These are phyloP conservation scores for Allantophomopsis cytisporea DNA, from an alignment of 2,329 filamentous ascomycete species.

Conservation along the genomic window DNA sequence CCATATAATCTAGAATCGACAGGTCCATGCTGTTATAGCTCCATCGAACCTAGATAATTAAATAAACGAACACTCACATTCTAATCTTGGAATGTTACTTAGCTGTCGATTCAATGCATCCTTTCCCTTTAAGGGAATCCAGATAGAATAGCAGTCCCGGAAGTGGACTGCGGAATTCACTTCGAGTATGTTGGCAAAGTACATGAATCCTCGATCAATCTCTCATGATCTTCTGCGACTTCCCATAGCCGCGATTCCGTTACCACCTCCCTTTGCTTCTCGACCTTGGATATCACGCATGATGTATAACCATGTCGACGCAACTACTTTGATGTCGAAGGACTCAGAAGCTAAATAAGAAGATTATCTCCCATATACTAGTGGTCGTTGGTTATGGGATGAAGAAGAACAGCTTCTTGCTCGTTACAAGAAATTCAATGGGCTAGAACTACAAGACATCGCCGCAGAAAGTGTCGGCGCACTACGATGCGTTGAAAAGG, in stretches of 20 bases:
- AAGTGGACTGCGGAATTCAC: conserved; percentile 8
- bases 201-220: neutral
- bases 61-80: too few relatives aligned
- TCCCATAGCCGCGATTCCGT: too few relatives aligned
- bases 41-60: too few relatives aligned
- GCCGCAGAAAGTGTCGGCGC: conserved; percentile 17
- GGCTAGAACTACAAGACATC: conserved; percentile 16
- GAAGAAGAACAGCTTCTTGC: conserved; percentile 18
- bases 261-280: too few relatives aligned
- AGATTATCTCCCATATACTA: conserved; percentile 14
- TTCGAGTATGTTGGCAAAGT: conserved; percentile 6
- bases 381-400: conserved; percentile 19
- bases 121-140: neutral
- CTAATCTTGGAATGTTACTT: too few relatives aligned
- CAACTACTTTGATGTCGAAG: too few relatives aligned
- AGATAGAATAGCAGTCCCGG: conserved; percentile 13
- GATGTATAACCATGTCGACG: too few relatives aligned
- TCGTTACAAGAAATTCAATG: conserved; percentile 21
- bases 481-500: conserved; percentile 17
- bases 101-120: too few relatives aligned
- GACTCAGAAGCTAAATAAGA: conserved; percentile 1
- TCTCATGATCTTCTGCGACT: too few relatives aligned
- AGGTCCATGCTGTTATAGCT: too few relatives aligned
- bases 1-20: too few relatives aligned
- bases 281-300: too few relatives aligned